Evolutionary conservation across 106 monocot genomes (phyloP), one percentile per base, ranked within the genome.

Genomic region (Triglochin maritima): DNA sequence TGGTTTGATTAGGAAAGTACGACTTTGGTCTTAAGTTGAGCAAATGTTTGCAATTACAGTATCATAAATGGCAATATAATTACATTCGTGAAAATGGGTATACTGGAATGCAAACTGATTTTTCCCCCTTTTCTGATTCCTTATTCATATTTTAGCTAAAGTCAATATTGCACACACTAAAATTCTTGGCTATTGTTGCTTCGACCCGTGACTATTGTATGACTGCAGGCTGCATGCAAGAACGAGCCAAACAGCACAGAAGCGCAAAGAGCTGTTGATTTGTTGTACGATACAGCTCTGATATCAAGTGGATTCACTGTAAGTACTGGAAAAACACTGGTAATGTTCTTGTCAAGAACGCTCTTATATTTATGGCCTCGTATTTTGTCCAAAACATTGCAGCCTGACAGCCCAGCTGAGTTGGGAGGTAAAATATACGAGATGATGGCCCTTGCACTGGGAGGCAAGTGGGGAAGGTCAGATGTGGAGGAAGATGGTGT

Each of bases 361-460:
- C 11, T 52, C 9, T 52, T 52, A 11, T 8, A 8, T 52, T 52
- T 52, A 52, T 52, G 29, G 29, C 29, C 52, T 52, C 52, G 2
- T 52, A 8, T 52, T 52, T 52, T 52, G 9, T 11, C 11, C 52
- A 8, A 11, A 52, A 52, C 29, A 2, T 16, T 79, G 44, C 87
- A 96, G 96, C 96, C 96, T 57, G 96, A 98, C 70, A 98, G 91
- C 64, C 96, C 96, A 7, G 83, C 91, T 5, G 96, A 98, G 60
- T 57, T 98, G 79, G 91, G 96, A 17, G 77, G 76, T 66, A 91
- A 91, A 66, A 98, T 98, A 45, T 98, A 91, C n/a, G 91, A 98
- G 76, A 98, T 98, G 96, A 98, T 98, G 96, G 91, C 91, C n/a
- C 86, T 98, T 73, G 96, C 96, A 10, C 88, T 98, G 9, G 96